Evolutionary conservation across 1,139 yeast species (phyloP), one percentile per base, ranked within the genome.

Genomic region (Wickerhamomyces sp.): DNA sequence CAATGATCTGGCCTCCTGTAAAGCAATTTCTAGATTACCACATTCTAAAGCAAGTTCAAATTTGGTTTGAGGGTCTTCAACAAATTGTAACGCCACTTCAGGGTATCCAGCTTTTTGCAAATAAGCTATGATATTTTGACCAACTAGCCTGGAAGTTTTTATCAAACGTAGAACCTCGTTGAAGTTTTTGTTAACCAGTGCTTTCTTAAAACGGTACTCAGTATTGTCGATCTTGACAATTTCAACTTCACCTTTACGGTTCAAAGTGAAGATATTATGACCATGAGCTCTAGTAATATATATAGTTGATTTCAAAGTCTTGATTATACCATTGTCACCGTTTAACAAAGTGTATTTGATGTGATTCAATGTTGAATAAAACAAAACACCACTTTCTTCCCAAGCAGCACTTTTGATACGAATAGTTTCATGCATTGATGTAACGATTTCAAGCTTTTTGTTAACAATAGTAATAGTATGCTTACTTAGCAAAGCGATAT

Each of bases 351-450:
- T 83, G 65, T 92, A 94, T 67, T 92, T 92, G 66, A 94, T 84
- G 61, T 94, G 99, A 66, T 92, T 92, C 60, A 94, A 74, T 18
- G 99, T 94, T 20, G 97, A 84, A 64, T 90, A 94, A 52, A 94
- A 74, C 60, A 94, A 74, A 29, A 94, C 95, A 35, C 94, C 94
- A 35, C 87, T 72, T 54, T 89, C 97, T 61, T 92, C 98, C 97
- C 97, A 94, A 12, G 96, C 89, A 36, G 97, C 97, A 67, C 95
- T 83, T 70, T 94, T 94, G 57, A 94, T 88, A 63, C 98, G 76
- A 52, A 94, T 92, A 5, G 98, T 92, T 67, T 94, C 99, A 60
- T 90, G 97, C 77, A 90, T 75, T 5, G 95, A 81, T 39, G 92
- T 82, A 32, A 89, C 72, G 47, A 81, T 68, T 59, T 88, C 89